Percentiles rank a stretch among this genome's conserved stretches.
phyloP scores from a whole-genome alignment of 2,329 filamentous ascomycete species.

The Diplodia seriata region DNA sequence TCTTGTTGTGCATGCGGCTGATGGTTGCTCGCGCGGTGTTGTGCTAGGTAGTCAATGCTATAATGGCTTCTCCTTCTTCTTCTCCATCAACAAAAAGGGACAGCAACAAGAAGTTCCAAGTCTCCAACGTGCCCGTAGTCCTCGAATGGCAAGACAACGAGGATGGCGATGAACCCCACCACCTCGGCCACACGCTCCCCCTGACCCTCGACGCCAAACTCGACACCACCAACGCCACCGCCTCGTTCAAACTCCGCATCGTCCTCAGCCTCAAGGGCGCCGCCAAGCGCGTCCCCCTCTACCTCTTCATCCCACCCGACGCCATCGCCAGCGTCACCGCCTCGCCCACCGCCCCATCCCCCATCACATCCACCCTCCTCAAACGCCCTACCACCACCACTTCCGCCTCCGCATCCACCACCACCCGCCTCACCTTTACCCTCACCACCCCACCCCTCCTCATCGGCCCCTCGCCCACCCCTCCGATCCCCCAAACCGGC shows the following conservation, averaged over 20 bases:
- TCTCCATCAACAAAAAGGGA: background rate
- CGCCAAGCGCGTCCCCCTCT: background rate
- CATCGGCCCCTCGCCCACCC: background rate
- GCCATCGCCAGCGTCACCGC: background rate
- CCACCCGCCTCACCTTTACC: background rate
- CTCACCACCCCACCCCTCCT: background rate
- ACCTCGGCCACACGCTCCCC: background rate
- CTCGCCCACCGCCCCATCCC: background rate
- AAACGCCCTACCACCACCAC: background rate
- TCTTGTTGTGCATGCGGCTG: background rate
- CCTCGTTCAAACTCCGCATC: constrained; percentile 2
- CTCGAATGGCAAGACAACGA: background rate
- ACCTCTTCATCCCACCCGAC: constrained; percentile 1
- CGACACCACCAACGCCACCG: background rate
- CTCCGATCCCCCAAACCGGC: background rate
- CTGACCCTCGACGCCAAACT: background rate
- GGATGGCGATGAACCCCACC: background rate
- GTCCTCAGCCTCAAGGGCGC: constrained; percentile 5
- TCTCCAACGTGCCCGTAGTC: constrained; percentile 5
- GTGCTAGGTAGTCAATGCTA: constrained; percentile 4
- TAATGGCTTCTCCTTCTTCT: too few relatives aligned
- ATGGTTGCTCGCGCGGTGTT: background rate
- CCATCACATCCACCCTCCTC: constrained; percentile 1
- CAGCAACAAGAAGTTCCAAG: background rate
- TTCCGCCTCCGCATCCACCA: background rate